Evolutionary conservation across 495 filamentous ascomycete species (phyloP).

Genomic region (Aspergillus carlsbadensis): DNA sequence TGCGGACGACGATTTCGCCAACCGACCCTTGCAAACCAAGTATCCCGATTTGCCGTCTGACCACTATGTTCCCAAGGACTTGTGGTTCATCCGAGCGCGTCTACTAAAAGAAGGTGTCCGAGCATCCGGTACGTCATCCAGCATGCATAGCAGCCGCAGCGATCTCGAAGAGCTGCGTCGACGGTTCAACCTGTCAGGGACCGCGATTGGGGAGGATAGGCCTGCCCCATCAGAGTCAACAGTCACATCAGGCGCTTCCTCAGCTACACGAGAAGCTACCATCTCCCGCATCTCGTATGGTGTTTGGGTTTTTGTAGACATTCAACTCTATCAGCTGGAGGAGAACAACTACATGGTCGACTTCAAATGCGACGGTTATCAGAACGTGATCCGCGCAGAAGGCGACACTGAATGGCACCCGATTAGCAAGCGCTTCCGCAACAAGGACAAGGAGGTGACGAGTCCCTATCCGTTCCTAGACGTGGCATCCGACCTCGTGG

Average conservation of each 20-base stretch:
- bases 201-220: constrained; percentile 37
- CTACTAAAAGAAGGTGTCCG: constrained; percentile 73
- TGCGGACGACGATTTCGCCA: constrained; percentile 25
- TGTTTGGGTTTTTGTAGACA: constrained; percentile 80
- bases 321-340: constrained; percentile 96
- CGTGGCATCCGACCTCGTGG: constrained; percentile 53
- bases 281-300: constrained; percentile 41
- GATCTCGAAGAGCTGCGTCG: constrained; percentile 54
- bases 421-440: constrained; percentile 47
- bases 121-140: constrained; percentile 50
- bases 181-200: constrained; percentile 45
- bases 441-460: constrained; percentile 56
- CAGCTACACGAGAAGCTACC: constrained; percentile 36
- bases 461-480: constrained; percentile 58
- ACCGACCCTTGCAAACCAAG: constrained; percentile 44
- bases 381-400: constrained; percentile 62
- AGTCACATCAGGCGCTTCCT: constrained; percentile 39
- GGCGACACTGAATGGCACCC: constrained; percentile 46
- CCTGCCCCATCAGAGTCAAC: constrained; percentile 28
- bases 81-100: constrained; percentile 91
- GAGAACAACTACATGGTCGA: constrained; percentile 92
- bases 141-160: constrained; percentile 56
- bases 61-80: constrained; percentile 84
- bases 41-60: constrained; percentile 50
- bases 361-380: constrained; percentile 98